Evolutionary conservation across 768 basidiomycete species (phyloP), one percentile per base, ranked within the genome.

Genomic region (Trametes coccinea): DNA sequence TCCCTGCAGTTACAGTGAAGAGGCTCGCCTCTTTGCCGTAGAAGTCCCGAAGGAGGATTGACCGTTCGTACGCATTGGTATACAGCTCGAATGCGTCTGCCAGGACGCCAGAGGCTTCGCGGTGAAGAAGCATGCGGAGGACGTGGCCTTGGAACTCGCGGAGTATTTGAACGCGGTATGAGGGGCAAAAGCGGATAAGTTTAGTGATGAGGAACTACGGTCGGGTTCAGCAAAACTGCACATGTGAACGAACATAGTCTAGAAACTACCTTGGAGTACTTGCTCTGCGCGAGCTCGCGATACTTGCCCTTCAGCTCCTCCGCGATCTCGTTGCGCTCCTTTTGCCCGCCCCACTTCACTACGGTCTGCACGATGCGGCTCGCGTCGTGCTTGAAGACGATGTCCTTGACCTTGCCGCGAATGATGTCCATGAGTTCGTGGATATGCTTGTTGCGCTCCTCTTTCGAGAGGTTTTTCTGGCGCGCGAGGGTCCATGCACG

Each of bases 341-440:
- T 76, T 70, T 81, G 88, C 17, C 84, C 80, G 3, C 95, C 95
- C 61, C 89, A 85, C 70, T 91, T 95, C 50, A 96, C 89, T 11
- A 90, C 78, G 0, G 86, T 90, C 72, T 91, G 89, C 22, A 91
- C 84, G 62, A 93, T 93, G 65, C 88, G 84, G 69, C 92, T 93
- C 7, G 93, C 93, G 73, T 96, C 93, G 69, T 96, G 95, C 73
- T 95, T 96, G 71, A 92, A 83, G 2, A 91, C 88, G 40, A 96
- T 86, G 34, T 95, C 93, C 61, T 87, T 87, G 46, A 96, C 86
- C 66, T 87, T 86, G 4, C 93, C 93, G 22, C 89, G 84, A 22
- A 94, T 85, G 47, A 88, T 80, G 33, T 78, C 76, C 85, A 93
- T 92, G 8, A 98, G 81, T 30, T 85, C 82, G 48, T 81, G 77